Evolutionary conservation across 1,284 basidiomycete genomes (phyloP), one percentile per base, ranked within the genome.

Genomic region (Moniliophthora roreri): DNA sequence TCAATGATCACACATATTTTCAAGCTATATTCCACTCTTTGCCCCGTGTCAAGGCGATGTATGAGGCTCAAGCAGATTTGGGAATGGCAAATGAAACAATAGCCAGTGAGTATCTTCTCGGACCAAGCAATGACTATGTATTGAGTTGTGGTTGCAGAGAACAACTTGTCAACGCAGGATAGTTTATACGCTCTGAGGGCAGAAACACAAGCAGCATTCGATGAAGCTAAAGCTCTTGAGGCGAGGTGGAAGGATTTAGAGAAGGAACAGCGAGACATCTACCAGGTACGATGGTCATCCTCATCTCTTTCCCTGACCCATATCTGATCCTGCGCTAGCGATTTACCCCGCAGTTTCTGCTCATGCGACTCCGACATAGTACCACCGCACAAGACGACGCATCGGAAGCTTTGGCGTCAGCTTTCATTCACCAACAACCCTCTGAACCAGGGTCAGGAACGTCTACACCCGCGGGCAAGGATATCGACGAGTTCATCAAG

Each of bases 371-470:
- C 11, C 81, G 86, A 44, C 92, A 95, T 63, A 89, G 92, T 20
- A 87, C 89, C 9, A 91, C 87, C 0, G 87, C 89, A 20, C 93
- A 95, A 69, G 95, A 98, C 61, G 93, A 94, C 56, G 71, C 80
- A 15, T 94, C 92, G 1, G 95, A 98, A 68, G 77, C 84, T 5
- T 71, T 95, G 23, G 92, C 93, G 0, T 82, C 85, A 15, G 72
- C 83, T 0, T 95, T 97, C 64, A 81, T 95, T 28, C 87, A 91
- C 44, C 70, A 20, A 54, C 77, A 77, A 48, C 52, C 58, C 26
- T 18, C 54, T 3, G 53, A 48, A 1, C 53, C 62, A 9, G 60
- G 59, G 4, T 61, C 68, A 10, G 67, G 69, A 2, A 65, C 69
- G 10, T 46, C 57, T 6, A 63, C 66, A 1, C 69, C 72, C 10